phyloP scores from a whole-genome alignment of 495 filamentous ascomycete genomes.

The Geoglossum glabrum region DNA sequence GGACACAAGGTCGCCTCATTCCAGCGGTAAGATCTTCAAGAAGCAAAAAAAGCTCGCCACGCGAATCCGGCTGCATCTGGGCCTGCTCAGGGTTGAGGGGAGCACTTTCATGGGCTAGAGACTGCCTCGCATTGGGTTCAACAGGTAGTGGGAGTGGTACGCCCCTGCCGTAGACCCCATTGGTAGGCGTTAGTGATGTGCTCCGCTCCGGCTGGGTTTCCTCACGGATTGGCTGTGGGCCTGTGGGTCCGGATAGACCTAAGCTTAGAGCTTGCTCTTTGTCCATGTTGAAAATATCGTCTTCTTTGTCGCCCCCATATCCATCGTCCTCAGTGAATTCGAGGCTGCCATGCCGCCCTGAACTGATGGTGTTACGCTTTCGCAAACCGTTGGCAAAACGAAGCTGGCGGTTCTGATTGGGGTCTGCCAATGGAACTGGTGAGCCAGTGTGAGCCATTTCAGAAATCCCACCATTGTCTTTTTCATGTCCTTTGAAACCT shows the following conservation, averaged over 20 bases:
- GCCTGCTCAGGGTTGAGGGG: conserved; percentile 28
- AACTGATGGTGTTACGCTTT: conserved; percentile 39
- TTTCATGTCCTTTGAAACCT: neutral
- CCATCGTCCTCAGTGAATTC: conserved; percentile 50
- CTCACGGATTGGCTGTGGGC: neutral
- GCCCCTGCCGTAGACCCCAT: neutral
- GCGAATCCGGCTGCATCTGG: conserved; percentile 42
- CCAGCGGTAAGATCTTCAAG: conserved; percentile 94
- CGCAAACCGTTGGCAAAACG: conserved; percentile 67
- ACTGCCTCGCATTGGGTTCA: neutral
- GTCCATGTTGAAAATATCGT: conserved; percentile 59
- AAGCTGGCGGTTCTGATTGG: conserved; percentile 26
- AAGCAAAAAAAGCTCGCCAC: conserved; percentile 81
- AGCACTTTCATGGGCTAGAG: neutral
- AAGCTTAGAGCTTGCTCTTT: conserved; percentile 19
- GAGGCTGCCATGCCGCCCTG: conserved; percentile 42
- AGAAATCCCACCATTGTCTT: neutral
- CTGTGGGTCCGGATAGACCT: neutral
- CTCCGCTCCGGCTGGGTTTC: neutral
- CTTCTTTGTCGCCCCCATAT: conserved; percentile 60
- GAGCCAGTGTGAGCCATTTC: neutral
- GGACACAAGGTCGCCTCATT: conserved; percentile 88
- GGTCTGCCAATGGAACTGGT: neutral
- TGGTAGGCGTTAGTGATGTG: neutral
- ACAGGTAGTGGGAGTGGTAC: neutral